Percentiles rank a stretch among this genome's conserved stretches.
phyloP scores from a whole-genome alignment of 1,284 basidiomycete genomes.

The Porodaedalea pini region DNA sequence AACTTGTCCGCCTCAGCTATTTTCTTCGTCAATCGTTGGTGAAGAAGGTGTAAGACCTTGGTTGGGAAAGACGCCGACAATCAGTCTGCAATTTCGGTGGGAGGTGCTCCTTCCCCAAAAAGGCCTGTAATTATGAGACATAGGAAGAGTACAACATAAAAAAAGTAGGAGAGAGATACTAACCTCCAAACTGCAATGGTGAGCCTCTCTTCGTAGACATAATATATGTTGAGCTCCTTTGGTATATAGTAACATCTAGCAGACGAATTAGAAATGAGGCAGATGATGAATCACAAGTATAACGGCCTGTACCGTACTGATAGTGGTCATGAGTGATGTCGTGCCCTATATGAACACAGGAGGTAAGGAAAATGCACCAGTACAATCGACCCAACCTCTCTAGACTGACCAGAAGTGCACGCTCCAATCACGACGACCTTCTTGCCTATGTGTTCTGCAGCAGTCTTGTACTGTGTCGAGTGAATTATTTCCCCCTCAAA shows the following conservation, averaged over 20 bases:
- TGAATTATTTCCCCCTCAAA: conserved; percentile 45
- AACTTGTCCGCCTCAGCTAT: conserved; percentile 53
- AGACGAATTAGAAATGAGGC: not conserved
- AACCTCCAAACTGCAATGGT: conserved; percentile 34
- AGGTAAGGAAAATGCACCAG: not conserved
- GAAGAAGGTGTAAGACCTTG: conserved; percentile 39
- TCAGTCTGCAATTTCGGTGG: conserved; percentile 48
- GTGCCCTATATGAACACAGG: conserved; percentile 27
- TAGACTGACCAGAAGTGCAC: conserved; percentile 41
- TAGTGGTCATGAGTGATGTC: conserved; percentile 44
- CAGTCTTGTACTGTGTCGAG: conserved; percentile 38
- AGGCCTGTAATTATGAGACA: conserved; percentile 32
- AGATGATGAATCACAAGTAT: not conserved
- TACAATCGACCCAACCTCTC: not conserved
- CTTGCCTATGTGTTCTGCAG: conserved; percentile 40
- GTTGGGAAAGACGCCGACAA: conserved; percentile 43
- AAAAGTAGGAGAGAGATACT: not conserved
- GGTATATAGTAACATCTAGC: conserved; percentile 57
- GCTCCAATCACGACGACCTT: conserved; percentile 49
- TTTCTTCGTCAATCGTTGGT: conserved; percentile 40
- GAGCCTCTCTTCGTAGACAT: conserved; percentile 49
- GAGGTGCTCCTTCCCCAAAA: conserved; percentile 48
- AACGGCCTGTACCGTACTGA: conserved; percentile 42
- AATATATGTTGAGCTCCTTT: conserved; percentile 59
- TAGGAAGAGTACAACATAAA: not conserved